Evolutionary conservation across 2,329 filamentous ascomycete species (phyloP), one percentile per base, ranked within the genome.

Genomic region (Remersonia thermophila): DNA sequence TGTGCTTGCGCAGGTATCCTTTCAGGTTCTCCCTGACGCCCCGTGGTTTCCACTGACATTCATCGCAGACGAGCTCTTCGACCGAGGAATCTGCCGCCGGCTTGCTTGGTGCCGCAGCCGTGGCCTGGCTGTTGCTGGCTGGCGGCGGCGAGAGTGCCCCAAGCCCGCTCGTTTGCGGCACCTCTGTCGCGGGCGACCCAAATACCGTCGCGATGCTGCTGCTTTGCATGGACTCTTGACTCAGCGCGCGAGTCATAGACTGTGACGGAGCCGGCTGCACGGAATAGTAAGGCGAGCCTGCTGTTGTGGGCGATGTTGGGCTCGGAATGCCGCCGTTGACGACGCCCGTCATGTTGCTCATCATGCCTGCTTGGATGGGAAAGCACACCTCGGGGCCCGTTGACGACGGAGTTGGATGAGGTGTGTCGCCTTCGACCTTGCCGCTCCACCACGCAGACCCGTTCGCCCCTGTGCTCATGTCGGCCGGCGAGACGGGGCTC

Each of bases 1-100:
- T 54, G 41, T 55, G 52, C 27, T 55, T 55, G n/a, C 51, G 49
- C 4, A 54, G 44, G 31, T 55, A 55, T 9, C 50, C 51, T 15
- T 47, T 47, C 5, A 52, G 37, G 33, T 55, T 55, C 31, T 51
- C 47, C 10, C 50, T 43, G 3, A 52, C 51, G 3, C 51, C 51
- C 3, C 47, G 43, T 1, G 52, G 52, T 33, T 51, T 51, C 51
- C 51, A 55, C 18, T 50, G 42, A 37, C 52, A 55, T 30, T 50
- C 43, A 17, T 52, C 48, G 29, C 52, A 54, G 7, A 50, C 39
- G 10, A 54, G 45, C 16, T 52, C 49, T 12, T 53, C 45, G 2
- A 43, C 42, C 11, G 45, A n/a, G n/a, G n/a, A 33, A 3, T 47
- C 47, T 7, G 38, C 18, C 15, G 30, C 32, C 16, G 8, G 25